Evolutionary conservation across 345 rosid species (phyloP).

Genomic region (Lumnitzera racemosa): DNA sequence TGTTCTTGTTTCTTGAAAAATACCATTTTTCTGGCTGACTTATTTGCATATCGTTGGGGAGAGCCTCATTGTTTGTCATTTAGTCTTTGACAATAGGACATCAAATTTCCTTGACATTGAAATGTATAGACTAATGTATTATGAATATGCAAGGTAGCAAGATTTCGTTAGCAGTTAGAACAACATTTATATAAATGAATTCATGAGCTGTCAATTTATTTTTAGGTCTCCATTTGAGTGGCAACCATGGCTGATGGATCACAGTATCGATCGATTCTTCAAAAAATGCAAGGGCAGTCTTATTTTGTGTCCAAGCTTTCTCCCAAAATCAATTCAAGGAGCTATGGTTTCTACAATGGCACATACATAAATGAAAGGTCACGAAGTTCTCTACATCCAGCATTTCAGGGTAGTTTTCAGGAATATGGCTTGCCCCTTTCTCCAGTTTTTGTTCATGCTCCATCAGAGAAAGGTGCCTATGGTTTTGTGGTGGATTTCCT

Average conservation of each 20-base stretch:
- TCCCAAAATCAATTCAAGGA: constrained; percentile 17
- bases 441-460: constrained; percentile 38
- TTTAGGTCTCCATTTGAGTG: constrained; percentile 24
- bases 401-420: constrained; percentile 19
- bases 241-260: constrained; percentile 54
- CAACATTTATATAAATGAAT: neutral
- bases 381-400: constrained; percentile 24
- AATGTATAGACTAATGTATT: too few relatives aligned
- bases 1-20: too few relatives aligned
- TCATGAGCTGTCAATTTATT: neutral
- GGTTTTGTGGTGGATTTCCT: constrained; percentile 39
- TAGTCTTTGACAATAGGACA: too few relatives aligned
- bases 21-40: too few relatives aligned
- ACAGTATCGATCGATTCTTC: constrained; percentile 41
- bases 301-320: constrained; percentile 30
- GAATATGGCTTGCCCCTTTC: constrained; percentile 19
- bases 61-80: too few relatives aligned
- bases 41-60: too few relatives aligned
- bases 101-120: too few relatives aligned
- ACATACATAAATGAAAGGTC: constrained; percentile 27
- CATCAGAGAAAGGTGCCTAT: constrained; percentile 31
- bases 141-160: too few relatives aligned
- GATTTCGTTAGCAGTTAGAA: neutral
- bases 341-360: constrained; percentile 8
- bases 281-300: constrained; percentile 48